Conservation (phyloP, 2,329 filamentous ascomycete genomes). For the Alternaria alternata region DNA sequence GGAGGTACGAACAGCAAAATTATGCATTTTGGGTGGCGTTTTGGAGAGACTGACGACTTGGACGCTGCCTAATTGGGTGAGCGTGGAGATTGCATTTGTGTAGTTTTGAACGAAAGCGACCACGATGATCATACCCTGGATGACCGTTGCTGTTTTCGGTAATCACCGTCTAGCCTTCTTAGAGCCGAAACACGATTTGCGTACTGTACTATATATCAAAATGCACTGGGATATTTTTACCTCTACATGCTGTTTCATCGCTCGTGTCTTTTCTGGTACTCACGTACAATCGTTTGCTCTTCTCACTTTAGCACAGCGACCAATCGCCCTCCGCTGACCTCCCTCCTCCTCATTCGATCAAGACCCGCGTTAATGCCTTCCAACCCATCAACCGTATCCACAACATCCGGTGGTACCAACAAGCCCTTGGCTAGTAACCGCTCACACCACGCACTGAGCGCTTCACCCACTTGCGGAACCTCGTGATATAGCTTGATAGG, state of each 20-base stretch:
- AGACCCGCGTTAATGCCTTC: conserved; percentile 72
- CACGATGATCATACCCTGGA: conserved; percentile 1
- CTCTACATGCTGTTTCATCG: background rate
- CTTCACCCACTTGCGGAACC: conserved; percentile 54
- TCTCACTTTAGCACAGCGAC: conserved; percentile 52
- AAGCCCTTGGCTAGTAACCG: conserved; percentile 63
- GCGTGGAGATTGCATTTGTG: background rate
- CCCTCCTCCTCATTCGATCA: conserved; percentile 70
- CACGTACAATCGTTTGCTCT: background rate
- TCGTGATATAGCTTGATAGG: conserved; percentile 82
- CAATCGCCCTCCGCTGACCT: conserved; percentile 72
- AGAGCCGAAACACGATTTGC: background rate
- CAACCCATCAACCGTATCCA: conserved; percentile 69
- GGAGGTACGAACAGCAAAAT: background rate
- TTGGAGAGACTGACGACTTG: background rate
- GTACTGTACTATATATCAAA: conserved; percentile 2
- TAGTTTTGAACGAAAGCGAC: conserved; percentile 2
- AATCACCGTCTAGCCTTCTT: background rate
- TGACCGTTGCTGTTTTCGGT: background rate
- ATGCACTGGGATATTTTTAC: conserved; percentile 6
- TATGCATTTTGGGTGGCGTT: conserved; percentile 1
- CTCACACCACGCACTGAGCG: conserved; percentile 72
- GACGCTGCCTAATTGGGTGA: conserved; percentile 1
- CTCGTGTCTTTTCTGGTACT: background rate
- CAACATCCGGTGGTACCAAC: conserved; percentile 70